Conservation (phyloP, 345 rosid genomes). For the Viola odorata region DNA sequence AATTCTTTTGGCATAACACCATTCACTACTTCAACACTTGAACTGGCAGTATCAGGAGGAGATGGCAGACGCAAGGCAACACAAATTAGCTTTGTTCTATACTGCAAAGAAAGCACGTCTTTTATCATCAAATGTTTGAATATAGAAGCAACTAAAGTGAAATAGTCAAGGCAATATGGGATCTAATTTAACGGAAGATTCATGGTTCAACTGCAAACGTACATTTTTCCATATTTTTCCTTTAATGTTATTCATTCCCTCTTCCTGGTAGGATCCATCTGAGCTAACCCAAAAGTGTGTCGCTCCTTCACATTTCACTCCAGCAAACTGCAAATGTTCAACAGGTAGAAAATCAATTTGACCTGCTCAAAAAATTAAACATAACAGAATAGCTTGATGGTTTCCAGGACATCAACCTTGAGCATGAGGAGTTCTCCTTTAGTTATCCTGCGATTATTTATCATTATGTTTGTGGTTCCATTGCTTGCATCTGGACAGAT, state of each 20-base stretch:
- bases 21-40: slow-evolving; percentile 28
- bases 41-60: slow-evolving; percentile 33
- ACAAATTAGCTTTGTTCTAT: slow-evolving; percentile 38
- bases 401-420: slow-evolving; percentile 39
- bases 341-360: slow-evolving; percentile 10
- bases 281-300: slow-evolving; percentile 60
- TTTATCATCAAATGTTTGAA: slow-evolving; percentile 7
- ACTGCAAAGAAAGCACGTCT: slow-evolving; percentile 30
- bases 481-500: slow-evolving; percentile 51
- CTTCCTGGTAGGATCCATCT: slow-evolving; percentile 68
- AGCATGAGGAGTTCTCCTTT: slow-evolving; percentile 55
- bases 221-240: slow-evolving; percentile 74
- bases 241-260: slow-evolving; percentile 50
- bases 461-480: slow-evolving; percentile 52
- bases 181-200: not conserved
- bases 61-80: slow-evolving; percentile 52
- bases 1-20: not conserved
- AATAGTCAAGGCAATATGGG: slow-evolving; percentile 7
- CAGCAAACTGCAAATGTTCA: slow-evolving; percentile 39
- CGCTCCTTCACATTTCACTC: slow-evolving; percentile 67
- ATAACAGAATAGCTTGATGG: slow-evolving; percentile 12
- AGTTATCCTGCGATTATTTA: slow-evolving; percentile 71
- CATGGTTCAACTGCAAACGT: slow-evolving; percentile 13
- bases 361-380: not conserved
- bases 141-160: slow-evolving; percentile 7